phyloP scores from a whole-genome alignment of 805 yeast species.

The Ogataea dorogensis region DNA sequence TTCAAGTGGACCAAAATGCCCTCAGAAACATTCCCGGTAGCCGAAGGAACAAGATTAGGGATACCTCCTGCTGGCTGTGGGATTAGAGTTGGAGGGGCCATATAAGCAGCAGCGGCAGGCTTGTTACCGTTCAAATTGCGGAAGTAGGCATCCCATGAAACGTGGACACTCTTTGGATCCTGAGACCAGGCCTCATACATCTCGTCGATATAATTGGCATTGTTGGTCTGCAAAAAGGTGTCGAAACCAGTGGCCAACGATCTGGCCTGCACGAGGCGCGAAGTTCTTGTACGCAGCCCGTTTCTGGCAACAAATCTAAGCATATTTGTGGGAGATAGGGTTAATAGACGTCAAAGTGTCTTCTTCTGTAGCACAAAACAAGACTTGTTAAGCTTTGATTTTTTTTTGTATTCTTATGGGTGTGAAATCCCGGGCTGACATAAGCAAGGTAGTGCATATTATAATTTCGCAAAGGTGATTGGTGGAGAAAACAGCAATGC shows the following conservation, averaged over 20 bases:
- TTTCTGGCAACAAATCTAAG: conserved; percentile 30
- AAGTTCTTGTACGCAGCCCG: conserved; percentile 23
- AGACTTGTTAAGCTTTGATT: not conserved
- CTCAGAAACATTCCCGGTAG: conserved; percentile 52
- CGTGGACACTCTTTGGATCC: conserved; percentile 90
- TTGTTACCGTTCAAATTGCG: conserved; percentile 73
- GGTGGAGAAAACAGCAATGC: conserved; percentile 4
- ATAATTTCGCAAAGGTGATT: conserved; percentile 10
- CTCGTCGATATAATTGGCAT: conserved; percentile 93
- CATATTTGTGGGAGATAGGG: conserved; percentile 17
- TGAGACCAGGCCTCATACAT: conserved; percentile 94
- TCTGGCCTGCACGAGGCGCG: conserved; percentile 8
- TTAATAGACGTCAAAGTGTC: not conserved
- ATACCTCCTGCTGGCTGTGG: conserved; percentile 80
- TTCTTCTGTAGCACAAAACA: no score
- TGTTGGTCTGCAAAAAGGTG: conserved; percentile 76
- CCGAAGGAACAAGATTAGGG: conserved; percentile 56
- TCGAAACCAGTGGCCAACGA: conserved; percentile 50
- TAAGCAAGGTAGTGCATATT: conserved; percentile 9
- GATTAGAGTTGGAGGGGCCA: conserved; percentile 88
- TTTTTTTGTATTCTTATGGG: conserved; percentile 5
- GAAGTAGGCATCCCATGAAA: conserved; percentile 96
- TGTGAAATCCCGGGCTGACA: no score
- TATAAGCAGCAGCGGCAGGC: conserved; percentile 73
- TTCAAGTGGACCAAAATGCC: conserved; percentile 86